Percentiles rank a stretch among this genome's conserved stretches.
Conservation (phyloP, 2,329 filamentous ascomycete species). For the Salinomyces thailandicus region DNA sequence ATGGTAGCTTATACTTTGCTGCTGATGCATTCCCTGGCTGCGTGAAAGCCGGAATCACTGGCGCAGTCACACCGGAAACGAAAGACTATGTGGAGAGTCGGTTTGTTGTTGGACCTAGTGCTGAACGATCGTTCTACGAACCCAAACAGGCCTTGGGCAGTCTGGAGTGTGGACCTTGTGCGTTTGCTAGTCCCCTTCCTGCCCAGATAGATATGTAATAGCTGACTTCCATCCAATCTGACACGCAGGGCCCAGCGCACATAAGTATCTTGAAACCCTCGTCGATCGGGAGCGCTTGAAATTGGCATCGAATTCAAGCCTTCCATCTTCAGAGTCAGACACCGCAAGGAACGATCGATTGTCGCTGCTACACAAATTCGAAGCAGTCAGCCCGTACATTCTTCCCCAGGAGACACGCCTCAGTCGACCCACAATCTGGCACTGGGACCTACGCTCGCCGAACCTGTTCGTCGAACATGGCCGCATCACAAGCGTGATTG, state of each 20-base stretch:
- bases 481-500: conserved; percentile 31
- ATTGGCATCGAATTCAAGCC: too few relatives aligned
- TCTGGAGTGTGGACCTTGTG: too few relatives aligned
- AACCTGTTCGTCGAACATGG: conserved; percentile 32
- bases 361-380: not conserved
- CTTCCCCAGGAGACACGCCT: not conserved
- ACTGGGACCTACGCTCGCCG: conserved; percentile 29
- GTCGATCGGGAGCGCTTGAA: not conserved
- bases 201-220: too few relatives aligned
- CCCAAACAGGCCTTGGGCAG: too few relatives aligned
- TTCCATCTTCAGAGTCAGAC: too few relatives aligned
- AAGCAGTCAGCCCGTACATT: not conserved
- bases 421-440: conserved; percentile 24
- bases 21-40: not conserved
- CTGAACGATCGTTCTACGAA: not conserved
- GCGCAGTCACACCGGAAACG: not conserved
- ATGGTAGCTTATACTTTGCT: not conserved
- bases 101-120: not conserved
- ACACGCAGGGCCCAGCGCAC: not conserved
- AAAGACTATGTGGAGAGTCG: not conserved
- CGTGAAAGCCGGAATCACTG: not conserved
- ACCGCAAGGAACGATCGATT: too few relatives aligned
- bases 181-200: too few relatives aligned
- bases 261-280: not conserved
- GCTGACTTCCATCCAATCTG: too few relatives aligned